phyloP scores from a whole-genome alignment of 2,329 filamentous ascomycete species.

The Xylaria sp. region DNA sequence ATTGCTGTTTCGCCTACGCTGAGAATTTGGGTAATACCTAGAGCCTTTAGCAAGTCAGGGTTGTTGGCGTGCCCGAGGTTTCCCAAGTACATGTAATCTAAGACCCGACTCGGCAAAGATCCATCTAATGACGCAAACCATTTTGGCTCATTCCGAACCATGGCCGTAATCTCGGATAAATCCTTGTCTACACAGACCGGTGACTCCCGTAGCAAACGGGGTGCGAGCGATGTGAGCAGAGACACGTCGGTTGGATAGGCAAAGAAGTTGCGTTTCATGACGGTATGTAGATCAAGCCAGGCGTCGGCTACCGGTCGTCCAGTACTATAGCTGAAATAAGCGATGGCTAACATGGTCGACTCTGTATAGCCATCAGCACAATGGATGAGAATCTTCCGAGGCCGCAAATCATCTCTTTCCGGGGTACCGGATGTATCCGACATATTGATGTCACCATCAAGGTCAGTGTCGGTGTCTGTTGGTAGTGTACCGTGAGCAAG shows the following conservation, averaged over 20 bases:
- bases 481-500: constrained; percentile 74
- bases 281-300: constrained; percentile 86
- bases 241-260: constrained; percentile 92
- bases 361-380: constrained; percentile 98
- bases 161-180: constrained; percentile 62
- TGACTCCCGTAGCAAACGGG: constrained; percentile 78
- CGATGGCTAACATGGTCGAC: constrained; percentile 85
- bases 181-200: constrained; percentile 64
- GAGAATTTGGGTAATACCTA: constrained; percentile 88
- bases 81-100: constrained; percentile 96
- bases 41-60: constrained; percentile 78
- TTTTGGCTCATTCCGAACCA: constrained; percentile 71
- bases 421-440: constrained; percentile 50
- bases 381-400: constrained; percentile 84
- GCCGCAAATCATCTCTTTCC: constrained; percentile 52
- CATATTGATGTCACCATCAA: constrained; percentile 59
- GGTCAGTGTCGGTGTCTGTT: constrained; percentile 49
- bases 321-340: constrained; percentile 93
- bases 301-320: constrained; percentile 83
- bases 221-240: constrained; percentile 80
- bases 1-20: constrained; percentile 90
- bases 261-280: constrained; percentile 91
- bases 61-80: constrained; percentile 96
- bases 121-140: constrained; percentile 91
- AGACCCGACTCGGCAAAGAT: constrained; percentile 86